Conservation (phyloP, 1,284 basidiomycete species). For the Melanopsichium pennsylvanicum region DNA sequence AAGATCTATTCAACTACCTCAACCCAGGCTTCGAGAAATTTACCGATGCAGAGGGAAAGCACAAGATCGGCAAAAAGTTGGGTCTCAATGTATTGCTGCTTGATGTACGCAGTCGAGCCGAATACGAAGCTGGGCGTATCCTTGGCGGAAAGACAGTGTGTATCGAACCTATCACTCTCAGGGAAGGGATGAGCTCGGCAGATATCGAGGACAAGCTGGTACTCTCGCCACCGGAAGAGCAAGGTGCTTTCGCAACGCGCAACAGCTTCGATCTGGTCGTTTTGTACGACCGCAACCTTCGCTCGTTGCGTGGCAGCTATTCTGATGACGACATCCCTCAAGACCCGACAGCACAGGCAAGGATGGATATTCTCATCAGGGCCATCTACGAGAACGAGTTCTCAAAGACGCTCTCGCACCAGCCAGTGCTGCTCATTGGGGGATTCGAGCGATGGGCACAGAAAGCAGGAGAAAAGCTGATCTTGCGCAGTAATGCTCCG, state of each 20-base stretch:
- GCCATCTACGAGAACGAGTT: slow-evolving; percentile 60
- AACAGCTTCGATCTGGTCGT: slow-evolving; percentile 90
- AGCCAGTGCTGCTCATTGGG: slow-evolving; percentile 84
- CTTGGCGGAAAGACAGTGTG: slow-evolving; percentile 77
- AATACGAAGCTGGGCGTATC: slow-evolving; percentile 80
- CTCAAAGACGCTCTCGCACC: slow-evolving; percentile 71
- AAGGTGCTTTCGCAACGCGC: slow-evolving; percentile 77
- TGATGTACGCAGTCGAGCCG: slow-evolving; percentile 80
- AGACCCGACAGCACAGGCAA: slow-evolving; percentile 34
- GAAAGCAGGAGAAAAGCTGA: slow-evolving; percentile 72
- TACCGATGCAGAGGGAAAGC: slow-evolving; percentile 44
- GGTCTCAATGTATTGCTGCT: slow-evolving; percentile 73
- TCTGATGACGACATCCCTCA: slow-evolving; percentile 24
- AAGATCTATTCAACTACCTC: slow-evolving; percentile 58
- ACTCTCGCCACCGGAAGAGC: slow-evolving; percentile 77
- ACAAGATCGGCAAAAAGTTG: slow-evolving; percentile 46
- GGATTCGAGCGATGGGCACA: slow-evolving; percentile 84
- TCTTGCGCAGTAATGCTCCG: slow-evolving; percentile 55
- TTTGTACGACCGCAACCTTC: slow-evolving; percentile 76
- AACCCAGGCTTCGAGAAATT: slow-evolving; percentile 60
- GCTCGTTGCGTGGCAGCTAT: slow-evolving; percentile 21
- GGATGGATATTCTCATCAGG: slow-evolving; percentile 39
- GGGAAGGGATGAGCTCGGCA: slow-evolving; percentile 72
- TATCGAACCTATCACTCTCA: slow-evolving; percentile 71
- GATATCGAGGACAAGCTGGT: slow-evolving; percentile 80